These are phyloP conservation scores for Pseudonitzschia multiseries DNA, from an alignment of 108 stramenopile species.

Conservation along the genomic window DNA sequence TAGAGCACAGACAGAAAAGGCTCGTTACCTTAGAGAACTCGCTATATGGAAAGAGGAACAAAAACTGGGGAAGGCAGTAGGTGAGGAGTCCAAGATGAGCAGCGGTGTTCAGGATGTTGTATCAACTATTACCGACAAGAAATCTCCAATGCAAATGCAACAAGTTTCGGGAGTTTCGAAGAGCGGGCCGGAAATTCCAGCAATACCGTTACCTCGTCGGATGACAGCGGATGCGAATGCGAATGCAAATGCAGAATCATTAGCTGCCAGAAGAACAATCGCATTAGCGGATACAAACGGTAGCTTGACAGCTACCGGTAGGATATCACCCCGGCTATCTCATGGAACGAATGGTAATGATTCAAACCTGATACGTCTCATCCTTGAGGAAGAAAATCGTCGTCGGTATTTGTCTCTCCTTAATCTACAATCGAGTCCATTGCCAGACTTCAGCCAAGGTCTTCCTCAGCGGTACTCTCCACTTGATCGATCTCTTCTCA, in stretches of 20 bases:
- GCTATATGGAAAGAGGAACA: slow-evolving; percentile 21
- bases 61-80: not conserved
- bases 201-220: too few species aligned
- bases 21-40: slow-evolving; percentile 38
- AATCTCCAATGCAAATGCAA: too few species aligned
- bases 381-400: slow-evolving; percentile 6
- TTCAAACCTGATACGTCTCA: slow-evolving; percentile 11
- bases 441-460: not conserved
- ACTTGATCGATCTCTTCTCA: not conserved
- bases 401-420: not conserved
- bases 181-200: too few species aligned
- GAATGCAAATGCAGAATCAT: not conserved
- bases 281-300: not conserved
- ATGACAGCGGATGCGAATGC: too few species aligned
- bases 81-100: too few species aligned
- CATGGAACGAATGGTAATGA: not conserved
- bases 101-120: too few species aligned
- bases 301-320: not conserved
- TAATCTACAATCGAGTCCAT: not conserved
- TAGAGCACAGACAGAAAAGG: slow-evolving; percentile 45
- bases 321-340: not conserved
- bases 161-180: too few species aligned
- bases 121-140: too few species aligned
- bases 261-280: not conserved
- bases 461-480: not conserved